These are phyloP conservation scores for Ballota nigra DNA, from an alignment of 257 asterid genomes.

Conservation along the genomic window DNA sequence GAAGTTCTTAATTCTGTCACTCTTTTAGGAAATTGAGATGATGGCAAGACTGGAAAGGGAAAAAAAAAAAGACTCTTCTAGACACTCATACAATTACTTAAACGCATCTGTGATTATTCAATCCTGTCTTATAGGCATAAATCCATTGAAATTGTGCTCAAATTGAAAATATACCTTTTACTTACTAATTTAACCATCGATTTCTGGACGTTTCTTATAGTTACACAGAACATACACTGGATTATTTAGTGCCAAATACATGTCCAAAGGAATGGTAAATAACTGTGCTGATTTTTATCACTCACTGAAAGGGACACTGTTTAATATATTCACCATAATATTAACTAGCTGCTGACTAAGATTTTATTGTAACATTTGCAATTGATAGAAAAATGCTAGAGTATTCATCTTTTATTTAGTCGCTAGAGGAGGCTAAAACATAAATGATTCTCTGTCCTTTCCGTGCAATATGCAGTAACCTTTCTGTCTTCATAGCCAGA, in stretches of 20 bases:
- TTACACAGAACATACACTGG: not conserved
- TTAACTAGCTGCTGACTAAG: constrained; percentile 1
- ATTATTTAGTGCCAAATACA: not conserved
- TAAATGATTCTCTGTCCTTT: not conserved
- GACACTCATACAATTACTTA: not conserved
- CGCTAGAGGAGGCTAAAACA: not conserved
- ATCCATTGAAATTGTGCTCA: not conserved
- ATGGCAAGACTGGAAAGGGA: not conserved
- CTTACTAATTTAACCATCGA: not conserved
- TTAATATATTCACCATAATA: not conserved
- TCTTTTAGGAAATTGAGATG: not conserved
- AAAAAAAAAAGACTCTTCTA: not conserved
- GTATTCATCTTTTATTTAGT: constrained; percentile 5
- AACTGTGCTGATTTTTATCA: not conserved
- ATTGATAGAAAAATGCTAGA: not conserved
- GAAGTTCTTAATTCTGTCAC: not conserved
- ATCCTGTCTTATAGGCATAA: not conserved
- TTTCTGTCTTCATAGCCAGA: constrained; percentile 47
- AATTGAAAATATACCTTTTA: not conserved
- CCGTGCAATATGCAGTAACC: constrained; percentile 21
- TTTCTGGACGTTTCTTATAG: not conserved
- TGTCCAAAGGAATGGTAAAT: not conserved
- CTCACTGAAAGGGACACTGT: not conserved
- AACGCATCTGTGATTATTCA: not conserved
- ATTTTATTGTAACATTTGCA: not conserved